Percentiles rank a stretch among this genome's conserved stretches.
Conservation (phyloP, 352 stramenopile species). For the Thalassiosira gravida region DNA sequence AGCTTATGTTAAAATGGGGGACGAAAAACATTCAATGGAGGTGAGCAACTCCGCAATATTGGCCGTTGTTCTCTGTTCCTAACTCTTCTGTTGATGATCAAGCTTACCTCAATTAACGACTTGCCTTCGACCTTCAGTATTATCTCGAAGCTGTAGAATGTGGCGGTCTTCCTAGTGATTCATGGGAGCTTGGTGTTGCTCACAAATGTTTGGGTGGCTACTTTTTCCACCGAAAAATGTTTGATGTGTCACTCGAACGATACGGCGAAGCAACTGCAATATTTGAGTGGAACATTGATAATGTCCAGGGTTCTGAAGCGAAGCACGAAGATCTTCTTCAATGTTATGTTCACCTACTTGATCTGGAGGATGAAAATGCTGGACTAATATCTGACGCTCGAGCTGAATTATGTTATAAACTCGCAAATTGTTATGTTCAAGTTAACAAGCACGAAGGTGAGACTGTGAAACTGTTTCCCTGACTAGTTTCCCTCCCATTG, state of each 20-base stretch:
- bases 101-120: no score
- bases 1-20: constrained; percentile 59
- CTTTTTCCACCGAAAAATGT: constrained; percentile 55
- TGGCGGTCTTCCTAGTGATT: constrained; percentile 60
- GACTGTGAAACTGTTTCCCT: neutral
- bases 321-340: constrained; percentile 58
- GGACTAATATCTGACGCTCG: constrained; percentile 59
- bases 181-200: constrained; percentile 64
- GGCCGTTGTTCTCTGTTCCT: no score
- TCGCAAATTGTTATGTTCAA: constrained; percentile 66
- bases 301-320: constrained; percentile 17
- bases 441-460: constrained; percentile 58
- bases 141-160: constrained; percentile 65
- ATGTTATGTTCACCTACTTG: constrained; percentile 60
- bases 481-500: constrained; percentile 6
- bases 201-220: constrained; percentile 61
- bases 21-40: constrained; percentile 58
- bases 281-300: constrained; percentile 68
- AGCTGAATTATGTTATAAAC: constrained; percentile 66
- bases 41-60: constrained; percentile 27
- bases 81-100: no score
- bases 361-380: constrained; percentile 56
- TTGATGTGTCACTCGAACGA: constrained; percentile 49
- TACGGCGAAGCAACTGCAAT: constrained; percentile 60
- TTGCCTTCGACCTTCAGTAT: constrained; percentile 29